Base-by-base conservation (phyloP, 148 eudicot genomes). In the Selenicereus undatus region DNA sequence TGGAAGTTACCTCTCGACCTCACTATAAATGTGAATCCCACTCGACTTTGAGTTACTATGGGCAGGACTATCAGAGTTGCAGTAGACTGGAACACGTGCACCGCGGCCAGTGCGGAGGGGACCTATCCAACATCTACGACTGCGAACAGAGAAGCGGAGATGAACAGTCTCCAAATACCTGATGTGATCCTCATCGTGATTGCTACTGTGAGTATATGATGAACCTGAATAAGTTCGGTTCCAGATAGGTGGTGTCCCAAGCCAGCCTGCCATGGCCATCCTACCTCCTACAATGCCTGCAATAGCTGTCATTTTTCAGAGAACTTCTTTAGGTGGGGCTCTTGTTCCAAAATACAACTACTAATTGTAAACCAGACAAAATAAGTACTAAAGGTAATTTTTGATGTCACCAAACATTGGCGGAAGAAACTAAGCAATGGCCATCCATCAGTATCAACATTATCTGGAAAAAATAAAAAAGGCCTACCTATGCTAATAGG, bases 11-110 rank as follows among this genome's bases (percentile, higher is more conserved):
- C 97, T 91, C 86, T 93, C 97, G 76, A 93, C 89, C 43, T 93
- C 97, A 54, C 89, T 83, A 86, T 93, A 93, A 74, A 91, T 84
- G 82, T 89, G 97, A 82, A 91, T 85, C 70, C 90, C 91, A 66
- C 90, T 86, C 39, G 84, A 81, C 64, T 86, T 80, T 1, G 90
- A 76, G 81, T 18, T 80, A 11, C 76, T 74, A 32, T 16, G 69
- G 60, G 42, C 18, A 52, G 79, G 52, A 73, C 32, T 20, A 50
- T 82, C 87, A 35, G 83, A 76, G 66, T 85, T 84, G 72, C 84
- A 86, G 83, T 32, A 75, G 27, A 84, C 79, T 52, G 76, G 84
- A 21, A 76, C 60, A 26, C 80, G 81, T 12, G 26, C 62, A 21
- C 66, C 42, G 11, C 21, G 74, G 7, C 10, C 27, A 51, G 50